Percentiles rank a stretch among this genome's conserved stretches.
phyloP scores from a whole-genome alignment of 495 filamentous ascomycete genomes.

The Penicillium cosmopolitanum region DNA sequence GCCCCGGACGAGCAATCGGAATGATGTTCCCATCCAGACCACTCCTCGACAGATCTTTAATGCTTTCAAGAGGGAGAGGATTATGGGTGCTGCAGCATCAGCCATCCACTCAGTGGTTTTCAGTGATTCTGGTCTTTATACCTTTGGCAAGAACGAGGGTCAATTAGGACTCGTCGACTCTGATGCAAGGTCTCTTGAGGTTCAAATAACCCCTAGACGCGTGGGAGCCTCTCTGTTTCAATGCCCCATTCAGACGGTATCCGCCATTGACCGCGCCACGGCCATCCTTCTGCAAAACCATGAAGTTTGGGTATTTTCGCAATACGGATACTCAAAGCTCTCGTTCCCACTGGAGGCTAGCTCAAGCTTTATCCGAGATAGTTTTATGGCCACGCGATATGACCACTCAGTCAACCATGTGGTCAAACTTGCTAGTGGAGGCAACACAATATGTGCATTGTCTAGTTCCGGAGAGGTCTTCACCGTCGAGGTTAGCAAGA shows the following conservation, averaged over 20 bases:
- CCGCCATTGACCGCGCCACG: conserved; percentile 90
- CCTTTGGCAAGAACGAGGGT: conserved; percentile 94
- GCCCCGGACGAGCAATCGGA: conserved; percentile 49
- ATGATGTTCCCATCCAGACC: conserved; percentile 79
- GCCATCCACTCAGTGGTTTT: conserved; percentile 89
- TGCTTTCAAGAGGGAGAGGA: conserved; percentile 79
- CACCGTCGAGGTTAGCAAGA: conserved; percentile 71
- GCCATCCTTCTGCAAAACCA: conserved; percentile 81
- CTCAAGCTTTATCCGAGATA: conserved; percentile 66
- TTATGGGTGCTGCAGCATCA: conserved; percentile 87
- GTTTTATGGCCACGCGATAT: conserved; percentile 69
- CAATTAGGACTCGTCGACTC: conserved; percentile 94
- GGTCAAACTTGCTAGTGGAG: conserved; percentile 76
- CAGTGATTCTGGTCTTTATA: conserved; percentile 79
- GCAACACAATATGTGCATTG: conserved; percentile 86
- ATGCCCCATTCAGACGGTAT: conserved; percentile 73
- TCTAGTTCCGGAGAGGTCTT: conserved; percentile 85
- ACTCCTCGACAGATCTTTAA: conserved; percentile 90
- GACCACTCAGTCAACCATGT: conserved; percentile 66
- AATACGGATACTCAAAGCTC: conserved; percentile 87
- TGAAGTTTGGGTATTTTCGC: conserved; percentile 90
- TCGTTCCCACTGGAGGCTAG: conserved; percentile 77
- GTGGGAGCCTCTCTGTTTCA: conserved; percentile 87
- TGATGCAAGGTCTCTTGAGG: conserved; percentile 84
- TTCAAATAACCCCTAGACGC: conserved; percentile 78